Evolutionary conservation across 805 yeast genomes (phyloP).

Genomic region (Lipomyces oligophaga): DNA sequence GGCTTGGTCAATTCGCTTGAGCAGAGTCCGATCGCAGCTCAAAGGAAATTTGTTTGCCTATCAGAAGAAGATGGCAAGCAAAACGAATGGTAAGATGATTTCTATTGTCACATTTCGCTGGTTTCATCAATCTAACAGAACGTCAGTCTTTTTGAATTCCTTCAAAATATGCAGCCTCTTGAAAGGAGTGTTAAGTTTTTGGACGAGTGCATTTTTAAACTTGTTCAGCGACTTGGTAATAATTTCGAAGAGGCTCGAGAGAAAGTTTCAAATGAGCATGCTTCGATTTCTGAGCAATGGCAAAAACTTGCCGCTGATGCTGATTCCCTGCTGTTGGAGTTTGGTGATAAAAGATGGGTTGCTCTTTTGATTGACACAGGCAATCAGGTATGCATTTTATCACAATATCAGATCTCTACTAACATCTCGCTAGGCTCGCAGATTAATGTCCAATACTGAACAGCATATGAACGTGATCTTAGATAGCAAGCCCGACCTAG

Average conservation of each 20-base stretch:
- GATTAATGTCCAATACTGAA: conserved; percentile 13
- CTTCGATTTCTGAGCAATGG: conserved; percentile 6
- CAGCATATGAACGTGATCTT: conserved; percentile 5
- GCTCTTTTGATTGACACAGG: conserved; percentile 8
- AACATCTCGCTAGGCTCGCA: conserved; percentile 4
- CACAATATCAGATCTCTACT: too few species aligned
- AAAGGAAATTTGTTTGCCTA: conserved; percentile 16
- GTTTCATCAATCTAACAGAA: not conserved
- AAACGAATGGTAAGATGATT: conserved; percentile 11
- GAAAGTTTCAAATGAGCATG: conserved; percentile 3
- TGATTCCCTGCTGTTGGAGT: not conserved
- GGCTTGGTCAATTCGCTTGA: conserved; percentile 12
- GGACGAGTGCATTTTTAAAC: conserved; percentile 6
- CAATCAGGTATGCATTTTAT: conserved; percentile 7
- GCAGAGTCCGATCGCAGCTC: conserved; percentile 23
- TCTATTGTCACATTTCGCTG: too few species aligned
- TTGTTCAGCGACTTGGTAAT: conserved; percentile 2
- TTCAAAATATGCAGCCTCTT: conserved; percentile 17
- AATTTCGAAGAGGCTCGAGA: conserved; percentile 3
- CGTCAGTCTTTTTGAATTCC: conserved; percentile 8
- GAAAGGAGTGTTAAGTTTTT: conserved; percentile 14
- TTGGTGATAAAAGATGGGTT: conserved; percentile 26
- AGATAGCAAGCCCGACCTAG: conserved; percentile 1
- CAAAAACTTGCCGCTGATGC: conserved; percentile 10
- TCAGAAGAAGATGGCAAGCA: conserved; percentile 13